Conservation (phyloP, 805 yeast species). For the Candida silvicultrix region DNA sequence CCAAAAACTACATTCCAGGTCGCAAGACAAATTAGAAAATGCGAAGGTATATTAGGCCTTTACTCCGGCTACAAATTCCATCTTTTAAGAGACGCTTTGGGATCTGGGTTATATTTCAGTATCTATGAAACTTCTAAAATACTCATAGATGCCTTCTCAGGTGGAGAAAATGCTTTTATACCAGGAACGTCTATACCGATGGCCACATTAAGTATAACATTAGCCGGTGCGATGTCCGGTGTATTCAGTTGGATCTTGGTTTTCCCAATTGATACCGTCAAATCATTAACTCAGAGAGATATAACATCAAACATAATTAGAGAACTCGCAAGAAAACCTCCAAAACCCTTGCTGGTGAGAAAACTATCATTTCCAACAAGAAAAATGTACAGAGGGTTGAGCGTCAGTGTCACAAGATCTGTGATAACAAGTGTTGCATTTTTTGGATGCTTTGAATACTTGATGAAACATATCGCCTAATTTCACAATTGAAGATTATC, state of each 20-base stretch:
- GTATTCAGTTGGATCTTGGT: slow-evolving; percentile 67
- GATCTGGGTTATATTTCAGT: slow-evolving; percentile 69
- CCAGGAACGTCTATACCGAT: slow-evolving; percentile 24
- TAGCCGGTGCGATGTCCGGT: slow-evolving; percentile 81
- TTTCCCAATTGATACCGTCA: slow-evolving; percentile 78
- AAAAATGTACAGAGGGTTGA: slow-evolving; percentile 68
- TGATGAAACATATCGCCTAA: slow-evolving; percentile 49
- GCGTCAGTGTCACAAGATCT: slow-evolving; percentile 67
- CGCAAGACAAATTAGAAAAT: slow-evolving; percentile 45
- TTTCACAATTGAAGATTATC: too few relatives aligned
- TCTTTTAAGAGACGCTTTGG: slow-evolving; percentile 58
- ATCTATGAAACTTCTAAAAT: slow-evolving; percentile 70
- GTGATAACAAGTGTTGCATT: slow-evolving; percentile 70
- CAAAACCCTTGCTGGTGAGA: slow-evolving; percentile 27
- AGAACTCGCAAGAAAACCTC: slow-evolving; percentile 37
- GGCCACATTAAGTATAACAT: slow-evolving; percentile 41
- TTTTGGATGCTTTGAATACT: slow-evolving; percentile 63
- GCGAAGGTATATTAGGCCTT: slow-evolving; percentile 57
- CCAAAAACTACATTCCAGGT: slow-evolving; percentile 34
- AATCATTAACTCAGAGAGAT: slow-evolving; percentile 70
- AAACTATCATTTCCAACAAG: slow-evolving; percentile 34
- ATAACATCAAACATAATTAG: slow-evolving; percentile 62
- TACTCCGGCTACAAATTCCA: slow-evolving; percentile 74
- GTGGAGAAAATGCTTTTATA: slow-evolving; percentile 22
- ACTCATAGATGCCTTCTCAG: slow-evolving; percentile 26